A percentile compares a stretch with the other conserved stretches of the same genome.
Evolutionary conservation across 2,329 filamentous ascomycete species (phyloP).

Genomic region (Xylaria sp.): DNA sequence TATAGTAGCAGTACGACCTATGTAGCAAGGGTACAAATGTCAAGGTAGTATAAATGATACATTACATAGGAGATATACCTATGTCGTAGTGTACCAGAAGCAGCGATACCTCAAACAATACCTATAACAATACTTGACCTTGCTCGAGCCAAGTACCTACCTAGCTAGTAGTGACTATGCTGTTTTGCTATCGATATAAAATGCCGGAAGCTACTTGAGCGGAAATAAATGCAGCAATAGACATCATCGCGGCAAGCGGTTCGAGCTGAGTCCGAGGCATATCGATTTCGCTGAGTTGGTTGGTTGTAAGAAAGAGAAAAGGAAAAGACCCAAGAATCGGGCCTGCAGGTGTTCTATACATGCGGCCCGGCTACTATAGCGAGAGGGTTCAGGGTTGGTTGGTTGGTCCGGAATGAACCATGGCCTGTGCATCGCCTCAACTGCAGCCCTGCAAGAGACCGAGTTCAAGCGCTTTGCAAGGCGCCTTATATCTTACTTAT

Average conservation of each 20-base stretch:
- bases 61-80: not conserved
- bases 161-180: not conserved
- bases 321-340: not conserved
- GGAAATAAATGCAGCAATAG: not conserved
- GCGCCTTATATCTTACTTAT: not conserved
- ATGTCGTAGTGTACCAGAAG: not conserved
- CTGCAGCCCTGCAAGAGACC: constrained; percentile 3
- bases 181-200: not conserved
- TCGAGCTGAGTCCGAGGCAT: not conserved
- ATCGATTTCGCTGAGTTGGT: not conserved
- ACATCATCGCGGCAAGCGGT: not conserved
- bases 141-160: not conserved
- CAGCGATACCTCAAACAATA: not conserved
- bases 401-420: constrained; percentile 3
- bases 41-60: not conserved
- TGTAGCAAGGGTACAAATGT: not conserved
- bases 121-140: not conserved
- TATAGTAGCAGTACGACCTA: not conserved
- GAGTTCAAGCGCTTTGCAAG: constrained; percentile 2
- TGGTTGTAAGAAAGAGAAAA: not conserved
- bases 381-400: not conserved
- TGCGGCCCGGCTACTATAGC: not conserved
- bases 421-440: constrained; percentile 11
- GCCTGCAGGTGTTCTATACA: not conserved
- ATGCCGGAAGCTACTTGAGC: not conserved